Evolutionary conservation across 1,139 yeast genomes (phyloP).

Genomic region (Yamadazyma triangularis): DNA sequence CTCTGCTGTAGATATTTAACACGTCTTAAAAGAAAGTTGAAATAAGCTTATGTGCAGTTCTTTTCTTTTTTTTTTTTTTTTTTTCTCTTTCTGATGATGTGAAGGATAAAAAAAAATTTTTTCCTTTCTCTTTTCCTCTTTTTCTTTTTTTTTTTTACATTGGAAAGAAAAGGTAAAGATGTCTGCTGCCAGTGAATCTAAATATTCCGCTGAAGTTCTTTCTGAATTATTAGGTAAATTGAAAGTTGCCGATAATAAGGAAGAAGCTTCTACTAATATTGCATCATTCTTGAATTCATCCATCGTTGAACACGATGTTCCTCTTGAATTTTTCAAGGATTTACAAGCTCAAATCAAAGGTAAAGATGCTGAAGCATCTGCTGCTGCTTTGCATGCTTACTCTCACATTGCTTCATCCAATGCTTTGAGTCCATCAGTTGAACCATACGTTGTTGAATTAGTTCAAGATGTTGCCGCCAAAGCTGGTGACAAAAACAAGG

Average conservation of each 20-base stretch:
- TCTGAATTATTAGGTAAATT: conserved; percentile 91
- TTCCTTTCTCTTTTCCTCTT: conserved; percentile 4
- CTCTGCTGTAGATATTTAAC: no score
- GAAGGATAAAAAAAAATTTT: conserved; percentile 6
- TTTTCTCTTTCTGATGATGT: no score
- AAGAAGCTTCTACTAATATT: conserved; percentile 83
- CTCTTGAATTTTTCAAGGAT: conserved; percentile 78
- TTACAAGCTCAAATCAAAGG: conserved; percentile 65
- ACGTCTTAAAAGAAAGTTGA: no score
- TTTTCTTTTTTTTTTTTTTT: no score
- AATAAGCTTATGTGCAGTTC: conserved; percentile 6
- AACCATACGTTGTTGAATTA: conserved; percentile 85
- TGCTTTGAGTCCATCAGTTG: conserved; percentile 85
- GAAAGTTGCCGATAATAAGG: conserved; percentile 88
- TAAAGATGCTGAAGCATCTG: conserved; percentile 57
- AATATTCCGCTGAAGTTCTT: conserved; percentile 75
- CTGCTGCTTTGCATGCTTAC: conserved; percentile 82
- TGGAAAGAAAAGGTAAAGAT: conserved; percentile 17
- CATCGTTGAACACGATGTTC: conserved; percentile 98
- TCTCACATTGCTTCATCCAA: conserved; percentile 77
- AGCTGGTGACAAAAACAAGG: conserved; percentile 88
- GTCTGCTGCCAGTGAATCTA: conserved; percentile 64
- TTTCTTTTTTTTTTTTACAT: conserved; percentile 1
- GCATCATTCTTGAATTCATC: conserved; percentile 94
- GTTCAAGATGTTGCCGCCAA: conserved; percentile 65